These are phyloP conservation scores for Coniella lustricola DNA, from an alignment of 2,329 filamentous ascomycete species.

Conservation along the genomic window DNA sequence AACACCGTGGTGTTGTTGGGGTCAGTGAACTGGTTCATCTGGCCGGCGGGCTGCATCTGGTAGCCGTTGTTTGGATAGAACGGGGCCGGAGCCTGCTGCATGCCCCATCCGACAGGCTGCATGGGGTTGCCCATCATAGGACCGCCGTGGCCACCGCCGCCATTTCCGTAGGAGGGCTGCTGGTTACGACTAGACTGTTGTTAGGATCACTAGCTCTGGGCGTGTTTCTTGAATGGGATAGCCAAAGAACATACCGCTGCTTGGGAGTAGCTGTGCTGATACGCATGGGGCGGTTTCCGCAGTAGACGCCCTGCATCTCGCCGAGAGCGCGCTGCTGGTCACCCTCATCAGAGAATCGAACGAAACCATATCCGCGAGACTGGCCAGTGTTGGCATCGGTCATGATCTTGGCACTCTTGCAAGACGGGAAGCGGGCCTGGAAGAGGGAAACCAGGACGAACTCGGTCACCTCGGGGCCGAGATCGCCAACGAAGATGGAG, in stretches of 20 bases:
- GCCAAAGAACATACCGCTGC: conserved; percentile 54
- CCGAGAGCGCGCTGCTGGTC: conserved; percentile 93
- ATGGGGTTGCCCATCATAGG: conserved; percentile 32
- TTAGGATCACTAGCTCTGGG: background rate
- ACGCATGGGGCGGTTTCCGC: conserved; percentile 96
- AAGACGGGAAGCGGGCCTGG: conserved; percentile 90
- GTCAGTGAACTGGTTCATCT: conserved; percentile 99
- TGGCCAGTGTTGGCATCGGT: conserved; percentile 96
- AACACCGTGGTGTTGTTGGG: conserved; percentile 99
- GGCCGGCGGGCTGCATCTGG: conserved; percentile 28
- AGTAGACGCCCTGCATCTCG: conserved; percentile 99
- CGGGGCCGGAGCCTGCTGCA: conserved; percentile 19
- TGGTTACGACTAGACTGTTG: conserved; percentile 30
- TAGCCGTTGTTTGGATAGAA: conserved; percentile 15
- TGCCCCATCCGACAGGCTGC: conserved; percentile 37
- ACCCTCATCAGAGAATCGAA: conserved; percentile 90
- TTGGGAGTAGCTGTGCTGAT: conserved; percentile 97
- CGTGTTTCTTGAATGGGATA: background rate
- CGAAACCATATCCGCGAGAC: conserved; percentile 96
- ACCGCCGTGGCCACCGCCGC: conserved; percentile 27
- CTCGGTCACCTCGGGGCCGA: conserved; percentile 97
- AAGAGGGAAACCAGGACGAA: conserved; percentile 96
- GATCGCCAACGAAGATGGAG: conserved; percentile 95
- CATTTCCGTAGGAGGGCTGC: conserved; percentile 25
- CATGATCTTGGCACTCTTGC: conserved; percentile 99